Percentiles rank a stretch among this genome's conserved stretches.
Conservation (phyloP, 2,329 filamentous ascomycete genomes). For the Cytospora mali region DNA sequence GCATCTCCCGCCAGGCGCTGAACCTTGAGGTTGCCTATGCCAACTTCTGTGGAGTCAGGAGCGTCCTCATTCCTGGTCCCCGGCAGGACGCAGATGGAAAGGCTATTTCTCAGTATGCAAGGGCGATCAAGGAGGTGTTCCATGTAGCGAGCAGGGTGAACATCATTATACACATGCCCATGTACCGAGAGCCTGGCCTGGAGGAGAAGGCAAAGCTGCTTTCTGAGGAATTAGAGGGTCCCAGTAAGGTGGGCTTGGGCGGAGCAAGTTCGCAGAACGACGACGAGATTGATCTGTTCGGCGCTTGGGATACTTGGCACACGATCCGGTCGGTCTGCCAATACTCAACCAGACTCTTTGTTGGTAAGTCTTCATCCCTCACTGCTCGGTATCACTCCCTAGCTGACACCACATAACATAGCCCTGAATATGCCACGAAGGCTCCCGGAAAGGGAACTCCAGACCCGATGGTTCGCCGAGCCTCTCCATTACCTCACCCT, state of each 20-base stretch:
- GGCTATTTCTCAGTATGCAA: constrained; percentile 74
- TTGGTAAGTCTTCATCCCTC: constrained; percentile 66
- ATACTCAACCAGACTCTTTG: constrained; percentile 77
- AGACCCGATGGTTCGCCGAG: constrained; percentile 70
- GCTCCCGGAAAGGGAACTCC: constrained; percentile 62
- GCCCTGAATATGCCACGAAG: constrained; percentile 60
- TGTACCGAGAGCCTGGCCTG: constrained; percentile 72
- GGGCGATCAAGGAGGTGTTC: constrained; percentile 80
- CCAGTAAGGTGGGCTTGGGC: constrained; percentile 37
- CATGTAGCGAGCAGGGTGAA: constrained; percentile 74
- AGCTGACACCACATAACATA: constrained; percentile 34
- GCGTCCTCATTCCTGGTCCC: constrained; percentile 81
- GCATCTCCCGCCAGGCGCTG: constrained; percentile 85
- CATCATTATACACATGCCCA: constrained; percentile 79
- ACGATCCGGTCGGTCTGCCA: constrained; percentile 81
- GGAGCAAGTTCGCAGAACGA: constrained; percentile 29
- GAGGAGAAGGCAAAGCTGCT: constrained; percentile 58
- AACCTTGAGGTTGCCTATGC: constrained; percentile 93
- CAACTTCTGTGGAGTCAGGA: constrained; percentile 88
- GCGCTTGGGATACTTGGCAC: constrained; percentile 94
- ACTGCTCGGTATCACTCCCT: not conserved
- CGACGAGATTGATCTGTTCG: constrained; percentile 68
- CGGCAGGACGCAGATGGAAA: constrained; percentile 53
- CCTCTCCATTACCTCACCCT: constrained; percentile 66
- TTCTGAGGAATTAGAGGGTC: constrained; percentile 43